Evolutionary conservation across 768 basidiomycete genomes (phyloP).

Genomic region (Termitomyces bulborhizus): DNA sequence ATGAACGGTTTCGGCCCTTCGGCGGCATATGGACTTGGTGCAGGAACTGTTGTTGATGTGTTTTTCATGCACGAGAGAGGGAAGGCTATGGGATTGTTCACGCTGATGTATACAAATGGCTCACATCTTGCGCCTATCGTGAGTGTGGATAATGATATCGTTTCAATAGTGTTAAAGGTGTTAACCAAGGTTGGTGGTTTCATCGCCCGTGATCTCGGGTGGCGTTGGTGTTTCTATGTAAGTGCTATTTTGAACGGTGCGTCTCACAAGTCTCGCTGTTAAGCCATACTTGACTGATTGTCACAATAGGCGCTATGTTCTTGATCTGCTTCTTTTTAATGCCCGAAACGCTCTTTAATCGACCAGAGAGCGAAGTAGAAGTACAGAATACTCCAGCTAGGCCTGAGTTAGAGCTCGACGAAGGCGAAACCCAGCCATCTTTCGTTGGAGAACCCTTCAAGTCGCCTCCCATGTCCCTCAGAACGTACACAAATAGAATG

Average conservation of each 20-base stretch:
- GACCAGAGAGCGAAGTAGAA: conserved; percentile 16
- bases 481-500: conserved; percentile 21
- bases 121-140: conserved; percentile 36
- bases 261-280: neutral
- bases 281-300: neutral
- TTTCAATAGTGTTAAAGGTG: neutral
- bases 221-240: conserved; percentile 40
- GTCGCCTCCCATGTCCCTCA: conserved; percentile 21
- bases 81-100: conserved; percentile 37
- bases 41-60: conserved; percentile 32
- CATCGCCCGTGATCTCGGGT: conserved; percentile 29
- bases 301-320: conserved; percentile 20
- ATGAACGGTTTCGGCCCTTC: conserved; percentile 31
- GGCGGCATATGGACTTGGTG: conserved; percentile 30
- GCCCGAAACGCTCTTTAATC: conserved; percentile 36
- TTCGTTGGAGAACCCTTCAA: conserved; percentile 15
- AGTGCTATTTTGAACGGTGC: conserved; percentile 35
- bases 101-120: conserved; percentile 34
- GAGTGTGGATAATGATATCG: conserved; percentile 6
- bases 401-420: conserved; percentile 3
- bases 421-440: conserved; percentile 10
- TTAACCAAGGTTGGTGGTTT: conserved; percentile 26
- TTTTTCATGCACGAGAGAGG: conserved; percentile 33
- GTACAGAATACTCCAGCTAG: neutral
- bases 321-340: conserved; percentile 29